phyloP scores from a whole-genome alignment of 1,139 yeast species.

The Nakaseomyces delphensis region DNA sequence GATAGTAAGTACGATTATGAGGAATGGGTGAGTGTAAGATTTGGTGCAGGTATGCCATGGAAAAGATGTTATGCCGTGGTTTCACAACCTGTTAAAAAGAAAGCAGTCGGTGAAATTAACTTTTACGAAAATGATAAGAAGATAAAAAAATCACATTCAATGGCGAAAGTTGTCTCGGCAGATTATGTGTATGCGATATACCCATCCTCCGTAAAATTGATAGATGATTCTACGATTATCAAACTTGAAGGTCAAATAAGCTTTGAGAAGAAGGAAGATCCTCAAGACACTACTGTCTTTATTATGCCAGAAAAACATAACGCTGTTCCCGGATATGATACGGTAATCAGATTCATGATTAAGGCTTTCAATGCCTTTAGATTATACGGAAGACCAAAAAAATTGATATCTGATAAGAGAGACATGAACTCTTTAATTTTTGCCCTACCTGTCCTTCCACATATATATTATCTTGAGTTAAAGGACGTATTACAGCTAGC shows the following conservation, averaged over 20 bases:
- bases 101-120: constrained; percentile 43
- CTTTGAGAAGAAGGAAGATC: constrained; percentile 51
- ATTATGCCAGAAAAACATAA: constrained; percentile 93
- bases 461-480: constrained; percentile 68
- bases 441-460: constrained; percentile 87
- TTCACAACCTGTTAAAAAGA: constrained; percentile 50
- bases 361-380: constrained; percentile 83
- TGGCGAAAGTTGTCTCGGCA: constrained; percentile 72
- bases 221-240: constrained; percentile 80
- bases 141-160: constrained; percentile 50
- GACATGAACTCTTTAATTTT: constrained; percentile 74
- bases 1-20: constrained; percentile 82
- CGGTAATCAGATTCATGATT: constrained; percentile 75
- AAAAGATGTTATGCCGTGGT: constrained; percentile 88
- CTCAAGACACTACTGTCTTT: constrained; percentile 74
- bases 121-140: constrained; percentile 61
- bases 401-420: constrained; percentile 78
- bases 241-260: constrained; percentile 76
- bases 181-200: constrained; percentile 82
- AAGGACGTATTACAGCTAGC: constrained; percentile 44
- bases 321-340: constrained; percentile 90
- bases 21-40: constrained; percentile 90
- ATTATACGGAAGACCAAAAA: constrained; percentile 82
- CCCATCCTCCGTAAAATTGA: constrained; percentile 72
- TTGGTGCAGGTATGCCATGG: constrained; percentile 98